Evolutionary conservation across 2,329 filamentous ascomycete genomes (phyloP).

Genomic region (Diaporthe ampelina): DNA sequence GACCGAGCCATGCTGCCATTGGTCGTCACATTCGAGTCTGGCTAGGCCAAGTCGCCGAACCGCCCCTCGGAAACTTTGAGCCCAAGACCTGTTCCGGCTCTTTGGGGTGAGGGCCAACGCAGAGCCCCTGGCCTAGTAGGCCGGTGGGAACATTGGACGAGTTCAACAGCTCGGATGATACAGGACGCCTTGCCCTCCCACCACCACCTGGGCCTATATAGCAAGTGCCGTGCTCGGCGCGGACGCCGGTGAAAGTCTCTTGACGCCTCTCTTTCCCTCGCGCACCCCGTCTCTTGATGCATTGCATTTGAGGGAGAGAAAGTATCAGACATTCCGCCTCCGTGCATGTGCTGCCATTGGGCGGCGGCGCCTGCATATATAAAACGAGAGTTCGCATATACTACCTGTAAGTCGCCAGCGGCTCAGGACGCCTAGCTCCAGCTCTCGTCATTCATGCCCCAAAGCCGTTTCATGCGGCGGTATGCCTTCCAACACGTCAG

Average conservation of each 20-base stretch:
- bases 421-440: constrained; percentile 11
- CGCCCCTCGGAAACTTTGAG: background rate
- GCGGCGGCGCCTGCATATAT: background rate
- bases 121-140: background rate
- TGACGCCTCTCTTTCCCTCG: background rate
- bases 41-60: constrained; percentile 25
- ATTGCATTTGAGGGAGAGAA: background rate
- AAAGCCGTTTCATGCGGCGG: constrained; percentile 25
- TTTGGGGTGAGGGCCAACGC: background rate
- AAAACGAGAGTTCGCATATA: background rate
- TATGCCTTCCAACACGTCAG: background rate
- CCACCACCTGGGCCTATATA: background rate
- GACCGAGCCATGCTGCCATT: background rate
- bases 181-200: background rate
- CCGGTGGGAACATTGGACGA: constrained; percentile 19
- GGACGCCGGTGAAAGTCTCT: background rate
- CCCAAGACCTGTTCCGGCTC: constrained; percentile 7
- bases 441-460: constrained; percentile 18
- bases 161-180: constrained; percentile 26
- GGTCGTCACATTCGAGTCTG: background rate
- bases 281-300: background rate
- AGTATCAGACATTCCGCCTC: background rate
- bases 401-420: background rate
- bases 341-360: background rate
- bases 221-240: constrained; percentile 24